Evolutionary conservation across 2,329 filamentous ascomycete genomes (phyloP), one percentile per base, ranked within the genome.

Genomic region (Fusarium sp.): DNA sequence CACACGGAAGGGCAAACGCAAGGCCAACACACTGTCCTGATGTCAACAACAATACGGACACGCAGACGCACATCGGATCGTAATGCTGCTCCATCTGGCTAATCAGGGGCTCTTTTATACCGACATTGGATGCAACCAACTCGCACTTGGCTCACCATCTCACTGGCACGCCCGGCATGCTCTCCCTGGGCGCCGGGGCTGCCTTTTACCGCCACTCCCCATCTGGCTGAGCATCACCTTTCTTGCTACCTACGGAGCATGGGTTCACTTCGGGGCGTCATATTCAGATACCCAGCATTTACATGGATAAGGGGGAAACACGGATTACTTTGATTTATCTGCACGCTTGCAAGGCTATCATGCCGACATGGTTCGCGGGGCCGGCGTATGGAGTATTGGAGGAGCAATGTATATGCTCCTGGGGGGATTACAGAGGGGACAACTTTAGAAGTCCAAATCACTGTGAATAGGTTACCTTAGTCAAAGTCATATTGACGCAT

Each of bases 1-100:
- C 3, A 86, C 82, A 31, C 83, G 82, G 53, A 83, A 85, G 62
- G 87, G 85, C 56, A 81, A 81, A 65, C 77, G 79, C 33, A 80
- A 81, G 58, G 78, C 77, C 6, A 74, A 77, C 18, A 62, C 66
- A 1, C 58, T 76, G 18, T 67, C 73, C 31, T 80, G 68, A 77
- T 53, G 38, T 46, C n/a, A 33, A 38, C 4, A 51, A 23, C 42
- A n/a, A 10, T 9, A 46, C 20, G 42, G 42, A 46, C 20, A 49
- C 44, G 44, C 44, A 27, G n/a, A 46, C 20, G 42, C 42, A 46
- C 13, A 46, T 25, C 44, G 44, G 44, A 29, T 46, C 20, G 20
- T 9, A 49, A 49, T 16, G 14, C 23, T 27, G 44, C 14, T 16
- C 44, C 44, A 49, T 29, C 44, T 49, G 44, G 44, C 44, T 49